Conservation (phyloP, 352 stramenopile species). For the Aphanomyces stellatus region DNA sequence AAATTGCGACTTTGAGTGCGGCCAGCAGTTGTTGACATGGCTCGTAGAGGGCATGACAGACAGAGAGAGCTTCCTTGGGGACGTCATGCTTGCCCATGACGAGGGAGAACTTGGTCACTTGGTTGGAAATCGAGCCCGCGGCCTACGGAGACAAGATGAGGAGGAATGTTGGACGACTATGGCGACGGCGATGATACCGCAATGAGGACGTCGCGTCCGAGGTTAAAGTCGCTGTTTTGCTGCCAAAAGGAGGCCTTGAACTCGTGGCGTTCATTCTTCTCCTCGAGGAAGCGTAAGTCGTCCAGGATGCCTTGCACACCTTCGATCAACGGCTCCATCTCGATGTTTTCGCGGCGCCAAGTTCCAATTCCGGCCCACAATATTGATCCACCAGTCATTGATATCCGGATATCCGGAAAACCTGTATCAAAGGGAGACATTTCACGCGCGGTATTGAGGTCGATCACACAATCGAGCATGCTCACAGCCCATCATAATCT, state of each 20-base stretch:
- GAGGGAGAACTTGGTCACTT: constrained; percentile 84
- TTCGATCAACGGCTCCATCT: constrained; percentile 36
- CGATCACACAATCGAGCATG: too few relatives aligned
- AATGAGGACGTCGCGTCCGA: constrained; percentile 71
- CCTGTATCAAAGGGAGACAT: too few relatives aligned
- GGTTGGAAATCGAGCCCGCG: constrained; percentile 51
- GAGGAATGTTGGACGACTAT: background rate
- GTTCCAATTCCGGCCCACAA: background rate
- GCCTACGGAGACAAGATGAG: constrained; percentile 30
- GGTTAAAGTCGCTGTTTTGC: constrained; percentile 60
- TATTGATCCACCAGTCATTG: background rate
- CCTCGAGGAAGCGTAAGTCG: constrained; percentile 31
- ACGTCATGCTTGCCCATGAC: constrained; percentile 64
- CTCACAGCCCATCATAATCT: too few relatives aligned
- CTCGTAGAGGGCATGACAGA: constrained; percentile 67
- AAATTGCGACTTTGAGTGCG: constrained; percentile 68
- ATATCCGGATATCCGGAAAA: background rate
- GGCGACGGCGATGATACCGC: constrained; percentile 38
- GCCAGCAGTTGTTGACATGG: constrained; percentile 70
- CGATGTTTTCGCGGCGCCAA: background rate
- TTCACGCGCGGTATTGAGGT: too few relatives aligned
- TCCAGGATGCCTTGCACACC: constrained; percentile 38
- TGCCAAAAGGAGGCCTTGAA: constrained; percentile 78
- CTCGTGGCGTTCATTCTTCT: constrained; percentile 38
- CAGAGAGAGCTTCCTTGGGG: constrained; percentile 56